Percentiles rank a stretch among this genome's conserved stretches.
These are phyloP conservation scores for Fragilariopsis cylindrus DNA, from an alignment of 108 stramenopile species.

Conservation along the genomic window DNA sequence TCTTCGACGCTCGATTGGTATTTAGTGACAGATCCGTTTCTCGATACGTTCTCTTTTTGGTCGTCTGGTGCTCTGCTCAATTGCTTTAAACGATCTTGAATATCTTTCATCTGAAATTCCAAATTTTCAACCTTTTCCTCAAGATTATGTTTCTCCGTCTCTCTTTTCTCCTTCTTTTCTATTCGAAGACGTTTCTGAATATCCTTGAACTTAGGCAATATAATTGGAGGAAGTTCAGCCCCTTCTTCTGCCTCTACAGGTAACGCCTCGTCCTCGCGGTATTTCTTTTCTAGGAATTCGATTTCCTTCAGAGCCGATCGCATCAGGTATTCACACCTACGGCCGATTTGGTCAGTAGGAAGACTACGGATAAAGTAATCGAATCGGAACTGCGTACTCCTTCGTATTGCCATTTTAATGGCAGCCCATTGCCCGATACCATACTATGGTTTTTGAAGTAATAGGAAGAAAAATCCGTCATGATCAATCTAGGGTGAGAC, in stretches of 20 bases:
- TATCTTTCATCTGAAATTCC: constrained; percentile 64
- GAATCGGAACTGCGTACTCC: constrained; percentile 82
- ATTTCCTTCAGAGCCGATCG: constrained; percentile 85
- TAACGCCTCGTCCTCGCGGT: constrained; percentile 55
- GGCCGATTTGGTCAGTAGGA: constrained; percentile 54
- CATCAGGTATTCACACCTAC: constrained; percentile 86
- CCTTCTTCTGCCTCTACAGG: constrained; percentile 48
- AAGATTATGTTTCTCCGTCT: constrained; percentile 55
- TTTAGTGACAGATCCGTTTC: constrained; percentile 17
- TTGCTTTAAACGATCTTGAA: constrained; percentile 67
- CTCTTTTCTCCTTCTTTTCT: constrained; percentile 41
- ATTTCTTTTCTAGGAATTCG: constrained; percentile 72
- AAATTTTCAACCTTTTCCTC: constrained; percentile 72
- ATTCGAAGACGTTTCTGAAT: constrained; percentile 43
- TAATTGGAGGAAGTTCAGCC: constrained; percentile 41
- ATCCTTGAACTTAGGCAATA: constrained; percentile 66
- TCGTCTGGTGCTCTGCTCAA: constrained; percentile 32
- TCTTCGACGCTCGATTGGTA: constrained; percentile 3
- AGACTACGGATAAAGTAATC: constrained; percentile 79
- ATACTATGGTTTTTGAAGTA: constrained; percentile 19
- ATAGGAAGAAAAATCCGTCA: neutral
- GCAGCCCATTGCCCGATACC: constrained; percentile 90
- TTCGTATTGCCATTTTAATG: constrained; percentile 83
- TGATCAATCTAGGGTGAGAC: constrained; percentile 8
- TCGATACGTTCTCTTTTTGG: constrained; percentile 28